Base-by-base conservation (phyloP, 140 eudicot species). In the Erigeron philadelphicus region DNA sequence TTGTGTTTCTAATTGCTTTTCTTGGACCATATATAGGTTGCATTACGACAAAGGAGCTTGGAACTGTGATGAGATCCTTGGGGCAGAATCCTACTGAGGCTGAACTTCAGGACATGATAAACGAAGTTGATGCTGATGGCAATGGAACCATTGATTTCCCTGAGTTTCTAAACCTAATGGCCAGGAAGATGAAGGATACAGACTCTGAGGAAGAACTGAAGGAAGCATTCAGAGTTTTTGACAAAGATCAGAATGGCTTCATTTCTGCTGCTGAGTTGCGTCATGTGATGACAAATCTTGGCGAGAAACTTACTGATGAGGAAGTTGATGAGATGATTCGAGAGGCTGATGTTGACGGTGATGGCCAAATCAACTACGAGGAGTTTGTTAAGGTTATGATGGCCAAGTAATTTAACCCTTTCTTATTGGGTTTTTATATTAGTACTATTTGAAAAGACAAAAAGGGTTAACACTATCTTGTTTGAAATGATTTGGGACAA, bases 111-210 rank as follows among this genome's bases (percentile, higher is more conserved):
- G 83, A 79, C 69, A 79, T 79, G 83, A 79, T 79, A 18, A 74
- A 79, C n/a, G 83, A 79, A 70, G 83, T 79, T 15, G 83, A 79
- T 68, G 83, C 83, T 74, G 83, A 79, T 57, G 83, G 83, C 10
- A 79, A 79, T 21, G 83, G 83, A 49, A 79, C 83, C 9, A 79
- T 79, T 55, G 83, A 79, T 74, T 79, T 79, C 68, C 83, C 83
- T 0, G 83, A 79, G 62, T 79, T 79, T 68, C 65, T 79, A 68
- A 79, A 79, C 47, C 68, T 79, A 15, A 79, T 79, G 83, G 83
- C 83, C 1, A 68, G 73, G 64, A 79, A 79, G 73, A 79, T 79
- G 83, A 79, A 79, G 62, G 83, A 79, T 50, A 79, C 83, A 9
- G 83, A 79, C 46, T 79, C 83, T 3, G 83, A 79, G 75, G 83